phyloP scores from a whole-genome alignment of 495 filamentous ascomycete species.

The Neurospora pannonica region DNA sequence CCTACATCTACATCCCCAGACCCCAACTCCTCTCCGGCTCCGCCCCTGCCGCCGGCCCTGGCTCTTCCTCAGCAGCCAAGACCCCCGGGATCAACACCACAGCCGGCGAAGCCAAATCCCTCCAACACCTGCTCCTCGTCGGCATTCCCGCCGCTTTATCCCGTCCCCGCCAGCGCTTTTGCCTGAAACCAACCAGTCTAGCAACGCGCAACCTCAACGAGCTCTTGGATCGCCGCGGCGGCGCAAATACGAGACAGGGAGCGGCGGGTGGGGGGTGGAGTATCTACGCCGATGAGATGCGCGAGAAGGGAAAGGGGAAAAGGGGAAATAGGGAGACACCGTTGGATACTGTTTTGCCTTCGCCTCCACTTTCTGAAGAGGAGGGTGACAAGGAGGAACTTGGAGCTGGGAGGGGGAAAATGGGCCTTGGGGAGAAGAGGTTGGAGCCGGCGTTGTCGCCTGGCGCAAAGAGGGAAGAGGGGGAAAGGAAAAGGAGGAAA shows the following conservation, averaged over 20 bases:
- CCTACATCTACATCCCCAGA: constrained; percentile 62
- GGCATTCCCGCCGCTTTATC: constrained; percentile 73
- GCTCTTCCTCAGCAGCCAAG: background rate
- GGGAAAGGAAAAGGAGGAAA: constrained; percentile 31
- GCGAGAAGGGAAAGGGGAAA: constrained; percentile 25
- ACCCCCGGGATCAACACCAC: background rate
- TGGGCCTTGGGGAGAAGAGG: background rate
- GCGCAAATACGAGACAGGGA: background rate
- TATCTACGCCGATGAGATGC: constrained; percentile 55
- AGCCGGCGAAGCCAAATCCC: constrained; percentile 45
- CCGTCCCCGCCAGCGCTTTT: constrained; percentile 56
- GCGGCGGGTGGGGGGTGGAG: constrained; percentile 67
- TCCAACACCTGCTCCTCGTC: constrained; percentile 60
- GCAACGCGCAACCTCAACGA: constrained; percentile 58
- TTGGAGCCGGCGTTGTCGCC: constrained; percentile 15
- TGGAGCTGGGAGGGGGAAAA: constrained; percentile 4
- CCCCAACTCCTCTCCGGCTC: constrained; percentile 23
- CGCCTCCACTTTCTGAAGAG: constrained; percentile 24
- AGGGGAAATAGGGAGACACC: constrained; percentile 33
- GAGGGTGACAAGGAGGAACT: background rate
- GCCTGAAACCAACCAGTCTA: constrained; percentile 54
- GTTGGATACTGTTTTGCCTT: constrained; percentile 40
- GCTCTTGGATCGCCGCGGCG: constrained; percentile 54
- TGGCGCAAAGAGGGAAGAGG: constrained; percentile 23
- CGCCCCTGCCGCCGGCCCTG: background rate